Base-by-base conservation (phyloP, 345 rosid species). In the Aquilaria malaccensis region DNA sequence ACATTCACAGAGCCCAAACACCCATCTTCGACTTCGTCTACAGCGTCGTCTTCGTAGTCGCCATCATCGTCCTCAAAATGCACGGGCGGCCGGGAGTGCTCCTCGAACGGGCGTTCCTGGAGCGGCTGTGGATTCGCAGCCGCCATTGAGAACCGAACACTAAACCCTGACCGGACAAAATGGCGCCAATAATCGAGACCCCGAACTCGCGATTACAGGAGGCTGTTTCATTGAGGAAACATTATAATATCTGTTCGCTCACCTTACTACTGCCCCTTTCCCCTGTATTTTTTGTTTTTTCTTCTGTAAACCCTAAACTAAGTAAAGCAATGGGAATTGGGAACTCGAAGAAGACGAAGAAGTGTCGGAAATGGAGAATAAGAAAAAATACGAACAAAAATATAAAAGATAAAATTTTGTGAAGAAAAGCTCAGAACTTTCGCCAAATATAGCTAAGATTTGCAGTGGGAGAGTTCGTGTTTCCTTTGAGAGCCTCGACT, bases 121-220 rank as follows among this genome's bases (percentile, higher is more conserved):
- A 78, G 80, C 56, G 80, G 79, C 76, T 72, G 85, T 53, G 84
- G 80, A 72, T 84, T 80, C 51, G 80, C 75, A 31, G 85, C 79
- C 55, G 80, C 83, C 86, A 81, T 81, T 11, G 58, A 29, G 13
- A 56, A 30, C 46, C 41, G 12, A 4, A 14, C 9, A 52, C 45
- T 50, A 55, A 63, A 55, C 59, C 54, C 57, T 50, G 55, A 33
- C 55, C 32, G 45, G 57, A 33, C 50, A 71, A 30, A 60, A 37
- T 60, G 48, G 49, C 30, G 30, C 55, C 55, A 55, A 69, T 11
- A 72, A 45, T 30, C 54, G 45, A 57, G 56, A 63, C 62, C 58
- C 47, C 33, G 56, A 57, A 41, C 57, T 48, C 11, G 54, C 33
- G 13, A 66, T 59, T 50, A 31, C 55, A 52, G 43, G 7, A 37